Evolutionary conservation across 108 stramenopile species (phyloP), one percentile per base, ranked within the genome.

Genomic region (Cylindrotheca closterium): DNA sequence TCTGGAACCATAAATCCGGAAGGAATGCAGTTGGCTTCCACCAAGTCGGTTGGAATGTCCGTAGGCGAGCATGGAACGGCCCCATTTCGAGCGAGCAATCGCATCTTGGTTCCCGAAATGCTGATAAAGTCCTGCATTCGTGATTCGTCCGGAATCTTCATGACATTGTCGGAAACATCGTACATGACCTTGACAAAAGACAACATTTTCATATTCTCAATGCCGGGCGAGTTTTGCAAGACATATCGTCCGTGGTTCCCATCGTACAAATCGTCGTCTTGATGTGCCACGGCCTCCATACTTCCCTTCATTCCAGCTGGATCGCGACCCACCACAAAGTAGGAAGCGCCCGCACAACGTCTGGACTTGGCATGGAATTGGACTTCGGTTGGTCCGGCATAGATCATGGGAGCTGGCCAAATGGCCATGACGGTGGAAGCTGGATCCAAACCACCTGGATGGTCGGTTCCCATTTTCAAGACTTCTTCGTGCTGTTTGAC

Each of bases 381-480:
- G 5, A 98, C 98, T 77, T 98, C 98, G 26, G 98, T 98, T 23
- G 98, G 98, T 24, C 98, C 98, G n/a, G 96, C 98, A 72, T 98
- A 98, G 46, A 98, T 94, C 96, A 98, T 98, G 30, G 98, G 98
- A 55, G 95, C 74, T 33, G 98, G 98, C 98, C 98, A 98, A 78
- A 98, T 98, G 30, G 96, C 98, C 98, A 98, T 98, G 73, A 98
- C 98, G 5, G 98, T 98, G 17, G 84, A 92, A 3, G 70, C 92
- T 24, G 96, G 95, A 79, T 98, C 95, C 30, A 98, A 87, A 49
- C 94, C 94, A 68, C 94, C 94, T 23, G 94, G 94, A 65, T 95
- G 94, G 23, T 74, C 60, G 19, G 83, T 77, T 26, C 92, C 96
- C 49, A 93, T 95, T 27, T 81, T 73, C 46, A 98, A 69, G 51